phyloP scores from a whole-genome alignment of 2,329 filamentous ascomycete species.

The Exophiala lecanii-corni region DNA sequence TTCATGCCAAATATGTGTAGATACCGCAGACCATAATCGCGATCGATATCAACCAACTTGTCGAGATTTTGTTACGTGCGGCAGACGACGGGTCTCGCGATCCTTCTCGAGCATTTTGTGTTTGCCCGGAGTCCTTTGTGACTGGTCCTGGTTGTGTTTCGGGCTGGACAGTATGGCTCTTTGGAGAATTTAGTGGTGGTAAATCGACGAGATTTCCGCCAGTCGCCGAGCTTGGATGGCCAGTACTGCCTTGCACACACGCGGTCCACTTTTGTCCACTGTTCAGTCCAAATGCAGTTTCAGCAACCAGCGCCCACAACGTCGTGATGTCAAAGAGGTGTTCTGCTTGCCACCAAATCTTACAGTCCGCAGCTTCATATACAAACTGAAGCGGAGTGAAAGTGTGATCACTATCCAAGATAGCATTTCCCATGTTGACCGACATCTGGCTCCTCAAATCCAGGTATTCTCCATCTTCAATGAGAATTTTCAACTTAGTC shows the following conservation, averaged over 20 bases:
- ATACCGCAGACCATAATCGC: too few relatives aligned
- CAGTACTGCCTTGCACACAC: constrained; percentile 13
- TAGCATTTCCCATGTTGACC: constrained; percentile 42
- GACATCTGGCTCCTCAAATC: not conserved
- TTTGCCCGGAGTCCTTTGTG: too few relatives aligned
- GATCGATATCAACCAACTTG: too few relatives aligned
- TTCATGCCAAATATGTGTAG: too few relatives aligned
- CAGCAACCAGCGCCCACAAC: constrained; percentile 12
- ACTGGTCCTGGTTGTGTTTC: too few relatives aligned
- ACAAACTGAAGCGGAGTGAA: constrained; percentile 54
- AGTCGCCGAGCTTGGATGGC: constrained; percentile 2
- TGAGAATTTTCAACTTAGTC: not conserved
- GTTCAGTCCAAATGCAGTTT: constrained; percentile 11
- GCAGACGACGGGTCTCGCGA: too few relatives aligned
- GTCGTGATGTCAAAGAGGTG: constrained; percentile 3
- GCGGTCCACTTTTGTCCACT: constrained; percentile 3
- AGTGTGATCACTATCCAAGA: constrained; percentile 39
- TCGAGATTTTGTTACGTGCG: too few relatives aligned
- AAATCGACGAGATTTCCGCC: not conserved
- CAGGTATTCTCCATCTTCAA: not conserved
- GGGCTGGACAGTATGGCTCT: too few relatives aligned
- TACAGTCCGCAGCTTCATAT: constrained; percentile 57
- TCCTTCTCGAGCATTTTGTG: too few relatives aligned
- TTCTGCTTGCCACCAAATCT: constrained; percentile 27
- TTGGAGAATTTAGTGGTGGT: too few relatives aligned